A percentile compares a stretch with the other conserved stretches of the same genome.
Evolutionary conservation across 176 grass and related monocot species (phyloP).

Genomic region (Elaeis guineensis): DNA sequence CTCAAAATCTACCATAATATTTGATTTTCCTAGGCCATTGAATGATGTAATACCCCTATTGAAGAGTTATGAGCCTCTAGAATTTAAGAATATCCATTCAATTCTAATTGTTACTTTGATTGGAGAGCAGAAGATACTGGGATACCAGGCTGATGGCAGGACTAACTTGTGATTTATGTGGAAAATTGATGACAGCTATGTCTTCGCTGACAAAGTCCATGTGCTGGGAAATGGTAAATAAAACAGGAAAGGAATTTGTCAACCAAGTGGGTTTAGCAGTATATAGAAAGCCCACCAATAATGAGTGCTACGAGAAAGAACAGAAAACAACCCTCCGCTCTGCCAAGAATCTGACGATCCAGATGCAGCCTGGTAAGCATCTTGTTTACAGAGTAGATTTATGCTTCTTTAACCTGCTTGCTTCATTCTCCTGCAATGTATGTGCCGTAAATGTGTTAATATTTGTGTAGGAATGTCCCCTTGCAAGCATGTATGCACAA

Average conservation of each 20-base stretch:
- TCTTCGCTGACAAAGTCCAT: slow-evolving; percentile 58
- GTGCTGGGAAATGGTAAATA: slow-evolving; percentile 88
- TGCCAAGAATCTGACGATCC: slow-evolving; percentile 80
- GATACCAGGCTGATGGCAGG: too few species aligned
- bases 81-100: too few species aligned
- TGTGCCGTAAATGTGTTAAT: not conserved
- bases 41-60: too few species aligned
- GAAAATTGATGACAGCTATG: slow-evolving; percentile 40
- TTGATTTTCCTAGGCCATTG: too few species aligned
- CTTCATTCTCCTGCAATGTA: too few species aligned
- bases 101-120: too few species aligned
- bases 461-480: slow-evolving; percentile 59
- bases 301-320: slow-evolving; percentile 57
- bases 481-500: slow-evolving; percentile 86
- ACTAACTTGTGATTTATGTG: not conserved
- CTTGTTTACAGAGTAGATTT: not conserved
- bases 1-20: too few species aligned
- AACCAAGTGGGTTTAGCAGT: slow-evolving; percentile 64
- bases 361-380: slow-evolving; percentile 67
- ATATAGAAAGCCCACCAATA: slow-evolving; percentile 60
- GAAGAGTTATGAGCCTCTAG: too few species aligned
- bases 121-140: too few species aligned
- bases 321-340: slow-evolving; percentile 32
- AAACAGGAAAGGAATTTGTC: slow-evolving; percentile 50
- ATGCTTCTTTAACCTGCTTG: too few species aligned